Evolutionary conservation across 768 basidiomycete genomes (phyloP), one percentile per base, ranked within the genome.

Genomic region (Mrakia frigida): DNA sequence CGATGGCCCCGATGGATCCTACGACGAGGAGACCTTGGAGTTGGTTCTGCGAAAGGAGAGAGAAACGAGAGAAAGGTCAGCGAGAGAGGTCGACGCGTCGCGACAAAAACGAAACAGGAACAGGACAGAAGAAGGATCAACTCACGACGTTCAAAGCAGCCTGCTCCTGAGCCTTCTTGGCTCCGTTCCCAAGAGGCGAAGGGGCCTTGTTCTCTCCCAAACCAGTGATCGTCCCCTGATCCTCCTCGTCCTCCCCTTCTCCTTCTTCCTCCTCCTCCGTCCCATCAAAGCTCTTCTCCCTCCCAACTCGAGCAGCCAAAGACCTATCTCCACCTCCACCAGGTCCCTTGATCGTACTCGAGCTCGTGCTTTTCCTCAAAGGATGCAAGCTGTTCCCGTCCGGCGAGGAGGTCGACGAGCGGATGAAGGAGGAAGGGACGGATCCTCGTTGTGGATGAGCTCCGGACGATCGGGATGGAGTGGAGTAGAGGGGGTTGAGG

Each of bases 361-460:
- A 69, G 52, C 65, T 56, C 2, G 74, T n/a, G 25, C 52, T 28
- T 43, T 75, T 70, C 33, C 60, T 50, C 13, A 75, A 41, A 11
- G 74, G 56, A 35, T 70, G 69, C 28, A 31, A 14, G 31, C 60
- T 50, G 41, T 60, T 21, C 25, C 28, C 37, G 28, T 53, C n/a
- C 31, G 50, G 52, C 18, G 50, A 59, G 7, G 50, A 13, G 4
- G 33, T 35, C 11, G 50, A 67, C 59, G 31, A 41, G 23, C 39
- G 68, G n/a, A 75, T n/a, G 67, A 75, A 75, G 31, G 35, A 41
- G 23, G 74, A 75, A 9, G 74, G 74, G 25, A 75, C 74, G 21
- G 56, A 61, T 7, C 69, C 69, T 16, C 74, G 69, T 13, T 67
- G n/a, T 31, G 16, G 74, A 23, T 52, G 37, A 33, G 67, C 31